Evolutionary conservation across 2,329 filamentous ascomycete species (phyloP).

Genomic region (Paraphaeosphaeria minitans): DNA sequence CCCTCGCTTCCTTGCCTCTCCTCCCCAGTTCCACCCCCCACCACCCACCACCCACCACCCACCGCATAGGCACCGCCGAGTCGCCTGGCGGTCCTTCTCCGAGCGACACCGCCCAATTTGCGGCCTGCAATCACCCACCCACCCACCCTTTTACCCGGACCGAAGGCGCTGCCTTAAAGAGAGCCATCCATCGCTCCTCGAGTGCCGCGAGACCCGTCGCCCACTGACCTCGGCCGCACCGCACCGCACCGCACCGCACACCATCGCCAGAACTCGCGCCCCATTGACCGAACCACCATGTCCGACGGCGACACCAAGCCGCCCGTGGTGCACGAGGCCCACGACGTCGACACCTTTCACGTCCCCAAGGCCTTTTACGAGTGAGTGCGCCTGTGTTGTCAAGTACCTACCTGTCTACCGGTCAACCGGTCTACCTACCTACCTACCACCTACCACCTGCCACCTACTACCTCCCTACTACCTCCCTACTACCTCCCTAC

Average conservation of each 20-base stretch:
- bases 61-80: neutral
- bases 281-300: no score
- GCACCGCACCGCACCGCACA: no score
- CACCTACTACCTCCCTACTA: no score
- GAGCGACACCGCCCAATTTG: conserved; percentile 33
- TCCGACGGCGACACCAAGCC: conserved; percentile 53
- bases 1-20: neutral
- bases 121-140: conserved; percentile 33
- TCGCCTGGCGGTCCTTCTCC: conserved; percentile 29
- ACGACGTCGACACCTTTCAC: conserved; percentile 74
- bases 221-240: conserved; percentile 1
- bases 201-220: conserved; percentile 9
- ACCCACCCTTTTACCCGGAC: conserved; percentile 47
- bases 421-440: no score
- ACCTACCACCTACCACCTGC: no score
- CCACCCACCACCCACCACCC: no score
- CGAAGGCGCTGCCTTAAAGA: neutral
- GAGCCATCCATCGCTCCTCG: no score
- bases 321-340: conserved; percentile 72
- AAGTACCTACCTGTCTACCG: no score
- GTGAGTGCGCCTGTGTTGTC: conserved; percentile 39
- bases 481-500: no score
- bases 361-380: conserved; percentile 58
- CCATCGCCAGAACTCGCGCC: no score
- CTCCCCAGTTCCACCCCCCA: neutral